phyloP scores from a whole-genome alignment of 176 grass and related monocot genomes.

The Cymbopogon citratus region DNA sequence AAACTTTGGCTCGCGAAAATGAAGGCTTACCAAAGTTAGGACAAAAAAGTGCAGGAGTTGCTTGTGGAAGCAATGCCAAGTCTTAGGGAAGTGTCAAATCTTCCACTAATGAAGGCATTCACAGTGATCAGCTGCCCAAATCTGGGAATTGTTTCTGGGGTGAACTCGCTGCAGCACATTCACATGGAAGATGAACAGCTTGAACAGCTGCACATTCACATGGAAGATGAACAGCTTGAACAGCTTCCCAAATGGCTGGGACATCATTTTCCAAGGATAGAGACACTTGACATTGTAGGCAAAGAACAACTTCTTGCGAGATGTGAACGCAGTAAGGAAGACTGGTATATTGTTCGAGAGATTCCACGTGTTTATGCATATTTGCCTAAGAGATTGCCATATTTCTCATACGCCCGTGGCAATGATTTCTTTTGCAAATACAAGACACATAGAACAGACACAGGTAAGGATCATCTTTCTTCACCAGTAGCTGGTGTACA shows the following conservation, averaged over 20 bases:
- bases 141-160: neutral
- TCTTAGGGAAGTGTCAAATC: neutral
- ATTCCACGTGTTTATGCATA: constrained; percentile 17
- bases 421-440: neutral
- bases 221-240: neutral
- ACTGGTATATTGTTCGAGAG: constrained; percentile 8
- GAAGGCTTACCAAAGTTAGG: too few species aligned
- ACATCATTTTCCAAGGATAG: neutral
- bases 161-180: constrained; percentile 4
- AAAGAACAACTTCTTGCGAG: constrained; percentile 4
- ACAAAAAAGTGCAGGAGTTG: neutral
- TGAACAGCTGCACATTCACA: constrained; percentile 9
- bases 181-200: constrained; percentile 7
- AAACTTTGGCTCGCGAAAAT: too few species aligned
- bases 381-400: neutral
- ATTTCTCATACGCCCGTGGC: constrained; percentile 14
- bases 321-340: neutral
- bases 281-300: neutral
- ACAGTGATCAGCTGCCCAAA: neutral
- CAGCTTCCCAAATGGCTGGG: constrained; percentile 20
- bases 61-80: neutral
- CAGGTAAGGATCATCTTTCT: neutral
- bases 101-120: neutral
- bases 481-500: neutral
- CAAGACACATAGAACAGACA: neutral